Percentiles rank a stretch among this genome's conserved stretches.
These are phyloP conservation scores for Globisporangium paddicum DNA, from an alignment of 352 stramenopile species.

Conservation along the genomic window DNA sequence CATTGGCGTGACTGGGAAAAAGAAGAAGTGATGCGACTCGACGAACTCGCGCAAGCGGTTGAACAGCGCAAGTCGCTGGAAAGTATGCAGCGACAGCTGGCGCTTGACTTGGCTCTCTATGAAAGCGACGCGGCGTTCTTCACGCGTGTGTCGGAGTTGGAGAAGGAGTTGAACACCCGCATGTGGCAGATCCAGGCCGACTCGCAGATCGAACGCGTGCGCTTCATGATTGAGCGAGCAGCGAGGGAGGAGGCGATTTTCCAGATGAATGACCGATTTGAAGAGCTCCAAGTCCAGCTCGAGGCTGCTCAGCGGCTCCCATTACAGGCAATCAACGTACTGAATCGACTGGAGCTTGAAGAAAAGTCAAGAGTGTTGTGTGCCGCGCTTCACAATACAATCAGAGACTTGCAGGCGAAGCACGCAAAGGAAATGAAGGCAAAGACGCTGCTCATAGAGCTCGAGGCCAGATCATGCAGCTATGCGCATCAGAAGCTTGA, in stretches of 20 bases:
- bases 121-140: conserved; percentile 49
- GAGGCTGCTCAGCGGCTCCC: conserved; percentile 42
- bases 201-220: conserved; percentile 44
- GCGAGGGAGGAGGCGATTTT: conserved; percentile 52
- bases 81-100: conserved; percentile 25
- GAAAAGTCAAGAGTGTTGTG: conserved; percentile 21
- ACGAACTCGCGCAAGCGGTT: conserved; percentile 28
- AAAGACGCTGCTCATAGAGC: conserved; percentile 32
- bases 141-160: conserved; percentile 28
- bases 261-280: conserved; percentile 40
- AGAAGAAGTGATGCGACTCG: conserved; percentile 29
- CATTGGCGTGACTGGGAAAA: conserved; percentile 47
- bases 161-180: conserved; percentile 39
- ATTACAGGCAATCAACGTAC: conserved; percentile 40
- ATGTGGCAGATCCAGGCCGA: conserved; percentile 56
- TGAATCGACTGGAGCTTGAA: conserved; percentile 43
- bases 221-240: conserved; percentile 62
- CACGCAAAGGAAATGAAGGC: conserved; percentile 19
- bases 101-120: conserved; percentile 42
- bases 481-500: conserved; percentile 44
- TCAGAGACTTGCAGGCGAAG: conserved; percentile 11
- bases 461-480: conserved; percentile 40
- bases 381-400: conserved; percentile 20
- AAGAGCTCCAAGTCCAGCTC: conserved; percentile 33
- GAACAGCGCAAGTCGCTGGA: conserved; percentile 21